A percentile compares a stretch with the other conserved stretches of the same genome.
Conservation (phyloP, 768 basidiomycete genomes). For the Lactarius vividus region DNA sequence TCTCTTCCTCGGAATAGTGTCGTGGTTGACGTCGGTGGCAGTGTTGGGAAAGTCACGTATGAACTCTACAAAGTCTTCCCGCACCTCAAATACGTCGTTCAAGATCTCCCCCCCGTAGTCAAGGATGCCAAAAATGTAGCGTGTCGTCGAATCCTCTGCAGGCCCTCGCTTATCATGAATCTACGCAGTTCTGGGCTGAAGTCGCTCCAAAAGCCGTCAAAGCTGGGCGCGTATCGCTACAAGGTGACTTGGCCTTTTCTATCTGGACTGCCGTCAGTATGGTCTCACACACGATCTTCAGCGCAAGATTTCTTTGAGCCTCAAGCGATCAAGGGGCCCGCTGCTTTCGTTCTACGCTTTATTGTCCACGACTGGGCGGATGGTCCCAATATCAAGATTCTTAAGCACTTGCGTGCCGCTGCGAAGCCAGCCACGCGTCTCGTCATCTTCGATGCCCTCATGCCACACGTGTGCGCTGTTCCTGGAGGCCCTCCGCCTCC, state of each 20-base stretch:
- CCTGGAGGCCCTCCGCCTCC: slow-evolving; percentile 3
- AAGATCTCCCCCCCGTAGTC: slow-evolving; percentile 31
- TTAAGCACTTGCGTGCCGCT: slow-evolving; percentile 28
- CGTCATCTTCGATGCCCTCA: slow-evolving; percentile 29
- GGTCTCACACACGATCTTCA: neutral
- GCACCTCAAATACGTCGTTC: slow-evolving; percentile 38
- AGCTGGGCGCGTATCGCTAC: slow-evolving; percentile 9
- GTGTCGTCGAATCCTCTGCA: neutral
- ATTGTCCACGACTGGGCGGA: slow-evolving; percentile 34
- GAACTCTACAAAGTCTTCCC: slow-evolving; percentile 37
- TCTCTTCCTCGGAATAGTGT: slow-evolving; percentile 31
- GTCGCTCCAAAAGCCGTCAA: slow-evolving; percentile 1
- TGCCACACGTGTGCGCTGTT: slow-evolving; percentile 23
- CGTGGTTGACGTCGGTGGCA: slow-evolving; percentile 43
- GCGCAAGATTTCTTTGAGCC: slow-evolving; percentile 21
- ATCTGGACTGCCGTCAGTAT: neutral
- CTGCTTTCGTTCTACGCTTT: slow-evolving; percentile 29
- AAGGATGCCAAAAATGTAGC: slow-evolving; percentile 9
- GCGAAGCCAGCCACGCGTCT: slow-evolving; percentile 29
- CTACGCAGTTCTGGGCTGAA: slow-evolving; percentile 13
- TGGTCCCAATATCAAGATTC: slow-evolving; percentile 17
- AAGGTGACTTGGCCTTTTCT: slow-evolving; percentile 8
- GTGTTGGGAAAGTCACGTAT: slow-evolving; percentile 40
- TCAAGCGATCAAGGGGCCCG: slow-evolving; percentile 29
- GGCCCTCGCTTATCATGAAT: neutral